A percentile compares a stretch with the other conserved stretches of the same genome.
Evolutionary conservation across 179 eudicot genomes (phyloP).

Genomic region (Vitellaria paradoxa): DNA sequence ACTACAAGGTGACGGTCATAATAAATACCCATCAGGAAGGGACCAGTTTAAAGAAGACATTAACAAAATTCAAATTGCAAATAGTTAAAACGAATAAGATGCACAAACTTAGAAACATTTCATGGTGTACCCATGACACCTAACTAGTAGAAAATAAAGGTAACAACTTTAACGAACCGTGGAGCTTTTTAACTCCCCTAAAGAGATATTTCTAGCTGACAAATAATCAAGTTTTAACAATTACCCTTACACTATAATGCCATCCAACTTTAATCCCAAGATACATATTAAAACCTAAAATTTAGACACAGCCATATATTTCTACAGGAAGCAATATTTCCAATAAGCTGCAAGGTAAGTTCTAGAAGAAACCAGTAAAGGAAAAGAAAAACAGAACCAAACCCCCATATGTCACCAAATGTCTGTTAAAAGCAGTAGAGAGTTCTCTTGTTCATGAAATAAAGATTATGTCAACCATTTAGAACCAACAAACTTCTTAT

Average conservation of each 20-base stretch:
- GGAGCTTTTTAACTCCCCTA: neutral
- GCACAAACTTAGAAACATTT: neutral
- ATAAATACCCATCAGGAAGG: neutral
- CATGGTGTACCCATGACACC: neutral
- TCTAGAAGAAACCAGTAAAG: too few relatives aligned
- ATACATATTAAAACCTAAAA: neutral
- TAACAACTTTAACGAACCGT: neutral
- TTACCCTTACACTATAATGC: neutral
- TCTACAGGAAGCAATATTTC: neutral
- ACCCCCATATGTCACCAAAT: slow-evolving; percentile 70
- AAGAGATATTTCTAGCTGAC: neutral
- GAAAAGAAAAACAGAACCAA: too few relatives aligned
- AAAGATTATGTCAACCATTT: neutral
- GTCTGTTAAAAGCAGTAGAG: slow-evolving; percentile 71
- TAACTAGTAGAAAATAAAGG: neutral
- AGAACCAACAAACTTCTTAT: neutral
- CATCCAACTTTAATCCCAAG: neutral
- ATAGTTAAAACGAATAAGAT: neutral
- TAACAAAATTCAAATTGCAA: neutral
- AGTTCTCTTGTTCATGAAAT: slow-evolving; percentile 51
- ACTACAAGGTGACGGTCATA: slow-evolving; percentile 35
- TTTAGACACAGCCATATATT: neutral
- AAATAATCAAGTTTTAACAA: neutral
- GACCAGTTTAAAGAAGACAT: neutral
- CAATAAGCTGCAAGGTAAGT: neutral